These are phyloP conservation scores for Brassica hybrid DNA, from an alignment of 441 rosid species.

Conservation along the genomic window DNA sequence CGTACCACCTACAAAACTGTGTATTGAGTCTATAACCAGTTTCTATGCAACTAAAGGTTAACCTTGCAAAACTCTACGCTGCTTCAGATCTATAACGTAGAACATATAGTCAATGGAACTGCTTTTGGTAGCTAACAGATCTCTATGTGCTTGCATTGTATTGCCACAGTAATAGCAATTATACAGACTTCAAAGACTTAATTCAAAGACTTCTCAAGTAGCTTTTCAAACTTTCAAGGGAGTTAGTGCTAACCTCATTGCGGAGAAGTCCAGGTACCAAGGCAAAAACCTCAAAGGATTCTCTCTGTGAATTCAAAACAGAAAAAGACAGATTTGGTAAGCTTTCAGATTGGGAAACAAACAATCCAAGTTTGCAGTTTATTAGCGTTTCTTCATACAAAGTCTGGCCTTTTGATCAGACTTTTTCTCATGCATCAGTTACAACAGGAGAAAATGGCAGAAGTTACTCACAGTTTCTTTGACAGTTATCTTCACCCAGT, in stretches of 20 bases:
- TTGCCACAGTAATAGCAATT: slow-evolving; percentile 4
- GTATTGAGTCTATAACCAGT: background rate
- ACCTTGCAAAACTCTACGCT: background rate
- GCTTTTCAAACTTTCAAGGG: slow-evolving; percentile 25
- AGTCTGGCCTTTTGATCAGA: slow-evolving; percentile 10
- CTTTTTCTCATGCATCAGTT: background rate
- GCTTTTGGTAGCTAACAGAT: background rate
- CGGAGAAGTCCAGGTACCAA: slow-evolving; percentile 91
- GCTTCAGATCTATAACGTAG: background rate
- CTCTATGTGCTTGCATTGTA: slow-evolving; percentile 8
- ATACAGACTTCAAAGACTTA: background rate
- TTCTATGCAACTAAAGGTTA: background rate
- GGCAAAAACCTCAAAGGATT: slow-evolving; percentile 85
- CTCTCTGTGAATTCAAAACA: slow-evolving; percentile 54
- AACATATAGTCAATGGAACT: background rate
- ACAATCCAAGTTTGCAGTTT: slow-evolving; percentile 9
- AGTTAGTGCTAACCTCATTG: slow-evolving; percentile 62
- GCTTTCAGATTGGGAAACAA: slow-evolving; percentile 21
- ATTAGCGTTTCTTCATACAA: background rate
- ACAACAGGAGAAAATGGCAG: slow-evolving; percentile 22
- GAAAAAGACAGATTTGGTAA: slow-evolving; percentile 30
- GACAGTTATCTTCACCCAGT: slow-evolving; percentile 95
- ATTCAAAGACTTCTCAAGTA: background rate
- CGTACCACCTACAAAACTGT: slow-evolving; percentile 4
- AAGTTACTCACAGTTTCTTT: slow-evolving; percentile 62